These are phyloP conservation scores for Phytophthora chlamydospora DNA, from an alignment of 352 stramenopile species.

Conservation along the genomic window DNA sequence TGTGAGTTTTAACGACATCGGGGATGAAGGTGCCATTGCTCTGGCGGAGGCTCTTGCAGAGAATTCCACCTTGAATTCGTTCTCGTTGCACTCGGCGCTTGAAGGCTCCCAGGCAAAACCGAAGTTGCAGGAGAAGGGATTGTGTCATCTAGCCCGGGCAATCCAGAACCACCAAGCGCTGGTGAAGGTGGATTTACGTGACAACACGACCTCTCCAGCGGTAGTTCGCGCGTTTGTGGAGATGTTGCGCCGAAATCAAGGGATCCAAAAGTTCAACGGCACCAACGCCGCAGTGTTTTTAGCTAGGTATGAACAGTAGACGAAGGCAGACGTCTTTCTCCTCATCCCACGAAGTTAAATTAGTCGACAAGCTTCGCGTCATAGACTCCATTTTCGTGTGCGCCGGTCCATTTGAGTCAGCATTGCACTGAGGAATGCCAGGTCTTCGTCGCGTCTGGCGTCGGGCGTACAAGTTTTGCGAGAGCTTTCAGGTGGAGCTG, in stretches of 20 bases:
- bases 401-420: constrained; percentile 7
- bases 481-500: constrained; percentile 41
- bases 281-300: constrained; percentile 56
- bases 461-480: constrained; percentile 13
- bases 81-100: constrained; percentile 57
- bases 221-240: constrained; percentile 47
- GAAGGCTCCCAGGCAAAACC: constrained; percentile 40
- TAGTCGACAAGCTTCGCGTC: constrained; percentile 6
- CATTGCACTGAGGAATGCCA: constrained; percentile 4
- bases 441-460: constrained; percentile 5
- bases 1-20: constrained; percentile 81
- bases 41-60: constrained; percentile 48
- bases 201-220: constrained; percentile 44
- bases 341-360: background rate
- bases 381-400: constrained; percentile 9
- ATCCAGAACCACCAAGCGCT: constrained; percentile 48
- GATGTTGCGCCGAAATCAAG: constrained; percentile 45
- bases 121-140: constrained; percentile 48
- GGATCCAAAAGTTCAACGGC: constrained; percentile 68
- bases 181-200: constrained; percentile 54
- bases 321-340: background rate
- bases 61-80: constrained; percentile 53
- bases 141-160: constrained; percentile 40
- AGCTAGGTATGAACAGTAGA: constrained; percentile 37
- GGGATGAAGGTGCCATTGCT: constrained; percentile 46